phyloP scores from a whole-genome alignment of 2,329 filamentous ascomycete species.

The Claviceps sp. region DNA sequence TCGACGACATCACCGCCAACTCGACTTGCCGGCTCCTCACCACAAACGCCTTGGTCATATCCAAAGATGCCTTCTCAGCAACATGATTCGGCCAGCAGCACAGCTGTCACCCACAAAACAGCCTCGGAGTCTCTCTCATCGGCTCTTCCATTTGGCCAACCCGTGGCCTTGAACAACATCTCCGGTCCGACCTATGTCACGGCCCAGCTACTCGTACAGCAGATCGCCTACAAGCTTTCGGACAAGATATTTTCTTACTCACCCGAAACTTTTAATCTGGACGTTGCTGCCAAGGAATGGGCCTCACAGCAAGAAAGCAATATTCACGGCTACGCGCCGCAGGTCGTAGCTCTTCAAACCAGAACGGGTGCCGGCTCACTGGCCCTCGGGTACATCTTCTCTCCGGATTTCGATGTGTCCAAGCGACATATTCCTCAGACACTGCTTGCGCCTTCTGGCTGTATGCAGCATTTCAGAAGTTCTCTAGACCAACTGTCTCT shows the following conservation, averaged over 20 bases:
- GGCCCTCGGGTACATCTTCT: slow-evolving; percentile 94
- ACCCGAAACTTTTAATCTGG: slow-evolving; percentile 82
- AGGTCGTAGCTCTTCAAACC: slow-evolving; percentile 71
- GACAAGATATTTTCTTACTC: slow-evolving; percentile 98
- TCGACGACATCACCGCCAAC: neutral
- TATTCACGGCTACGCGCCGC: slow-evolving; percentile 66
- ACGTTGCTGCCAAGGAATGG: slow-evolving; percentile 73
- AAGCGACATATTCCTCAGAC: slow-evolving; percentile 88
- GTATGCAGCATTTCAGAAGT: slow-evolving; percentile 65
- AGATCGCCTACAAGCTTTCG: slow-evolving; percentile 87
- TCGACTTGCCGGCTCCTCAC: neutral
- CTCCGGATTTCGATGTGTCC: slow-evolving; percentile 83
- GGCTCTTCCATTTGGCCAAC: slow-evolving; percentile 43
- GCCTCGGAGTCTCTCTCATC: slow-evolving; percentile 32
- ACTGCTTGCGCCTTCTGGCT: slow-evolving; percentile 74
- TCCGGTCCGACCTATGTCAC: slow-evolving; percentile 85
- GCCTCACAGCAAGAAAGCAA: slow-evolving; percentile 56
- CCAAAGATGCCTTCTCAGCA: slow-evolving; percentile 22
- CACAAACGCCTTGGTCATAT: neutral
- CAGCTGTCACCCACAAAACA: slow-evolving; percentile 14
- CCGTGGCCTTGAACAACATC: slow-evolving; percentile 45
- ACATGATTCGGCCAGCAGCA: slow-evolving; percentile 22
- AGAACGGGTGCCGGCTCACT: slow-evolving; percentile 80
- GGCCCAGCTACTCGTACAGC: slow-evolving; percentile 85
- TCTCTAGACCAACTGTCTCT: slow-evolving; percentile 83